These are phyloP conservation scores for Leavenworthia alabamica DNA, from an alignment of 345 rosid genomes.

Conservation along the genomic window DNA sequence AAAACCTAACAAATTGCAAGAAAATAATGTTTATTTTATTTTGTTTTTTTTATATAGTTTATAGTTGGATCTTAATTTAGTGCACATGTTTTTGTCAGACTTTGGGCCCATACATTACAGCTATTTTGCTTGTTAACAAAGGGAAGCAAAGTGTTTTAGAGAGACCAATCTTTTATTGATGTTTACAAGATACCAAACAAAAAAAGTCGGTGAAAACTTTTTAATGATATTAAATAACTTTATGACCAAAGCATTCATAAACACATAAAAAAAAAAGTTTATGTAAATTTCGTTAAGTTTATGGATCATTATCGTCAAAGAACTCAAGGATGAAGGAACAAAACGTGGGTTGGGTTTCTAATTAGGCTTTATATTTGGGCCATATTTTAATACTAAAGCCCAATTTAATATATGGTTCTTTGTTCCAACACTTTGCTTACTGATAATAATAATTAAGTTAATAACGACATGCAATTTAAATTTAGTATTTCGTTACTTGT, in stretches of 20 bases:
- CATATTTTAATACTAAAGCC: not conserved
- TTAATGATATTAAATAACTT: not conserved
- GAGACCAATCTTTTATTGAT: no score
- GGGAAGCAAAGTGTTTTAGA: not conserved
- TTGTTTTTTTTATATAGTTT: not conserved
- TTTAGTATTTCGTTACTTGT: conserved; percentile 9
- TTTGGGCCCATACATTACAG: not conserved
- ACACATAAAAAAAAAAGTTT: not conserved
- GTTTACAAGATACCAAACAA: no score
- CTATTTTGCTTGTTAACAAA: not conserved
- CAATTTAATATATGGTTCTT: not conserved
- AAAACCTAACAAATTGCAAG: not conserved
- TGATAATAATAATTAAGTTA: no score
- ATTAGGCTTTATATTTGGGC: not conserved
- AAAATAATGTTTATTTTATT: not conserved
- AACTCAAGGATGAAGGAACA: not conserved
- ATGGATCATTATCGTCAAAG: not conserved
- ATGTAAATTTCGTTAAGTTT: not conserved
- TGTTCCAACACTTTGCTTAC: conserved; percentile 11
- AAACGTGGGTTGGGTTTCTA: not conserved
- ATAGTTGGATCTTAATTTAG: not conserved
- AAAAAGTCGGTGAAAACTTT: not conserved
- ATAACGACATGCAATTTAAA: conserved; percentile 1
- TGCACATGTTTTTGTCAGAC: not conserved
- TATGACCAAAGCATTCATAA: not conserved